Evolutionary conservation across 495 filamentous ascomycete species (phyloP).

Genomic region (Wilcoxina mikolae): DNA sequence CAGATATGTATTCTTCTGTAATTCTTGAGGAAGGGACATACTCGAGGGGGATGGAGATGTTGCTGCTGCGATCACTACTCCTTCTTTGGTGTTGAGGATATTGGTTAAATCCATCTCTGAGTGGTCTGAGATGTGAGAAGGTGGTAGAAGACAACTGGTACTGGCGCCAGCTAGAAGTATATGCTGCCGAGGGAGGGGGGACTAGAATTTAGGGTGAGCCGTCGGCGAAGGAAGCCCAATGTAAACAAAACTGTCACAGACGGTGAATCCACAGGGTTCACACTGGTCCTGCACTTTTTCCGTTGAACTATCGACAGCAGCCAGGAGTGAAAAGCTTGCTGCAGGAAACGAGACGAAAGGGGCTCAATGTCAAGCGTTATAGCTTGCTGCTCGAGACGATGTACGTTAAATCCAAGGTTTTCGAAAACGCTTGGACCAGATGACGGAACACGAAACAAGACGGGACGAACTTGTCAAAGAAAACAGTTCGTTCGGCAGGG

Average conservation of each 20-base stretch:
- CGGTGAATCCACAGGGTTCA: background rate
- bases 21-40: slow-evolving; percentile 19
- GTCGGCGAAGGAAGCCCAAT: background rate
- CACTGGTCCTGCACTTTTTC: no score
- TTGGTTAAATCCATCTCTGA: slow-evolving; percentile 29
- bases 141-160: slow-evolving; percentile 17
- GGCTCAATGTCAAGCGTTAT: no score
- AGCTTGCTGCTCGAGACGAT: background rate
- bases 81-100: slow-evolving; percentile 28
- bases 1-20: slow-evolving; percentile 21
- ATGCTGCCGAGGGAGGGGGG: background rate
- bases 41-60: slow-evolving; percentile 12
- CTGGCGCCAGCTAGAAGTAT: slow-evolving; percentile 1
- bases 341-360: background rate
- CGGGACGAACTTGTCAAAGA: slow-evolving; percentile 1
- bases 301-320: background rate
- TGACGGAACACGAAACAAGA: background rate
- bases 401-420: no score
- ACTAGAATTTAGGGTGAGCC: background rate
- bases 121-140: slow-evolving; percentile 8
- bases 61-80: slow-evolving; percentile 18
- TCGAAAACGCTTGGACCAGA: no score
- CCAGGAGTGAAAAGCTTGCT: background rate
- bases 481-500: background rate
- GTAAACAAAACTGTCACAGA: background rate